phyloP scores from a whole-genome alignment of 2,329 filamentous ascomycete genomes.

The Aulographum hederae region DNA sequence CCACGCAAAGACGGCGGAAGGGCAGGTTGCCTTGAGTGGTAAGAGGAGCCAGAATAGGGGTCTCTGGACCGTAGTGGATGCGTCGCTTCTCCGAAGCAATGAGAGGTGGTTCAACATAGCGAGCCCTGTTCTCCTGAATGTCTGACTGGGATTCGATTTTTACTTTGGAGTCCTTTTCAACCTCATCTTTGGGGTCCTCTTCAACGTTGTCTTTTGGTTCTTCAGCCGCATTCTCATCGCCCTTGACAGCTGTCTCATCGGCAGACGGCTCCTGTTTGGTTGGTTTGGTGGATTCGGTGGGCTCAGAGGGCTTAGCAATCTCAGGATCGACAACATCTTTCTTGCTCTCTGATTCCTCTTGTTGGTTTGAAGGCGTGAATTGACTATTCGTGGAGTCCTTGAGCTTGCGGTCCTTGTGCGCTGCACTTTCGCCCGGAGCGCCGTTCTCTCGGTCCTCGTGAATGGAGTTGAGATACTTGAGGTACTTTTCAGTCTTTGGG shows the following conservation, averaged over 20 bases:
- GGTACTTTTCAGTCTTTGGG: conserved; percentile 59
- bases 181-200: conserved; percentile 13
- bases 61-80: conserved; percentile 87
- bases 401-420: too few species aligned
- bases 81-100: conserved; percentile 83
- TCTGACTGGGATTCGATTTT: not conserved
- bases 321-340: conserved; percentile 11
- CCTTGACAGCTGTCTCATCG: conserved; percentile 6
- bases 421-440: too few species aligned
- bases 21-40: conserved; percentile 95
- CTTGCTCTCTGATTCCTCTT: conserved; percentile 13
- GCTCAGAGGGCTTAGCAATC: conserved; percentile 7
- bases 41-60: conserved; percentile 79
- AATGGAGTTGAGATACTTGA: conserved; percentile 69
- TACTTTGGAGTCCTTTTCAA: not conserved
- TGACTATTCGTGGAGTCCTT: too few species aligned
- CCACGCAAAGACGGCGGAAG: conserved; percentile 76
- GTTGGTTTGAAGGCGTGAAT: too few species aligned
- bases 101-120: conserved; percentile 72
- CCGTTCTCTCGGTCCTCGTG: too few species aligned
- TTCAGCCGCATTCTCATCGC: conserved; percentile 20
- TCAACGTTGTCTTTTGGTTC: too few species aligned
- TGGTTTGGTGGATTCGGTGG: conserved; percentile 11
- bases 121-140: conserved; percentile 56
- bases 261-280: conserved; percentile 9